Conservation (phyloP, 805 yeast genomes). For the Candida verbasci region DNA sequence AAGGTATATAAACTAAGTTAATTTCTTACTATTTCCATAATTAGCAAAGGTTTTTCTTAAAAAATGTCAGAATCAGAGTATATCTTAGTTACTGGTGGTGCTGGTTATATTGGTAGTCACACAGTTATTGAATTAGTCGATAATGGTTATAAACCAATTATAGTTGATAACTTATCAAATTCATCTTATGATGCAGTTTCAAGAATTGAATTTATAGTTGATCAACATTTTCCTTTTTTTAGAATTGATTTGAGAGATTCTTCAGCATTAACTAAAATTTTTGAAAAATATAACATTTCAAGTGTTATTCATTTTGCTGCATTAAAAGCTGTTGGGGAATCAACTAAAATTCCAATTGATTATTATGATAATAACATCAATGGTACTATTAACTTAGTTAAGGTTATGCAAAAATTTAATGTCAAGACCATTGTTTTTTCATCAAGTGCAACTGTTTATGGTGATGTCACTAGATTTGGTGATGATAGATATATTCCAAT, state of each 20-base stretch:
- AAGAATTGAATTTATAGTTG: slow-evolving; percentile 54
- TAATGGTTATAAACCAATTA: slow-evolving; percentile 64
- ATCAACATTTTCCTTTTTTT: slow-evolving; percentile 48
- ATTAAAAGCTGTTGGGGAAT: slow-evolving; percentile 79
- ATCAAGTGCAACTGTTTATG: slow-evolving; percentile 81
- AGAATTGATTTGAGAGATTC: slow-evolving; percentile 55
- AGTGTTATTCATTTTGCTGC: slow-evolving; percentile 80
- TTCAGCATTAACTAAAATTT: slow-evolving; percentile 43
- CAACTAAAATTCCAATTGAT: slow-evolving; percentile 58
- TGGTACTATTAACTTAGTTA: slow-evolving; percentile 59
- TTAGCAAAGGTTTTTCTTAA: no score
- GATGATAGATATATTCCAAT: slow-evolving; percentile 61
- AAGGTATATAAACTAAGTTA: no score
- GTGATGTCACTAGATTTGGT: slow-evolving; percentile 70
- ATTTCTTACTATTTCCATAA: no score
- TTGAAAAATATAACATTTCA: slow-evolving; percentile 44
- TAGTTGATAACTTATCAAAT: slow-evolving; percentile 66
- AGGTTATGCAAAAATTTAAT: slow-evolving; percentile 43
- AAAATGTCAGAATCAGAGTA: slow-evolving; percentile 8
- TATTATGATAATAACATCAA: slow-evolving; percentile 66
- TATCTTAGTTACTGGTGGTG: slow-evolving; percentile 78
- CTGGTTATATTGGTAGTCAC: slow-evolving; percentile 84
- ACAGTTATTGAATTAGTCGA: slow-evolving; percentile 61
- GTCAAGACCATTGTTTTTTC: slow-evolving; percentile 63
- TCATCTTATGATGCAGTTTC: slow-evolving; percentile 64